These are phyloP conservation scores for Xerophyta viscosa DNA, from an alignment of 106 monocot genomes.

Conservation along the genomic window DNA sequence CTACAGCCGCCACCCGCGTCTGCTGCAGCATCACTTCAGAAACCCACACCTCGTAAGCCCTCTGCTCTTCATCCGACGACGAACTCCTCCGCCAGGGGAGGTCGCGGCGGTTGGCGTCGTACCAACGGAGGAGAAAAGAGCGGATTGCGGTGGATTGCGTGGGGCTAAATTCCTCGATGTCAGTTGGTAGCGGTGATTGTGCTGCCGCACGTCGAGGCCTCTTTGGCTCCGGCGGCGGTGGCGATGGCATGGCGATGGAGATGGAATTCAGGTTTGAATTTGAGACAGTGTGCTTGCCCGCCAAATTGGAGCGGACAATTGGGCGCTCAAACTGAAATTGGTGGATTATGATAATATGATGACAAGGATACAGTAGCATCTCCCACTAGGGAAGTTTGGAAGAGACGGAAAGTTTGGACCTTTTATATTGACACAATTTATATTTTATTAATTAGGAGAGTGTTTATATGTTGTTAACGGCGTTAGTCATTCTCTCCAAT, in stretches of 20 bases:
- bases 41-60: constrained; percentile 93
- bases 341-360: no score
- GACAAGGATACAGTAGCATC: no score
- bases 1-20: constrained; percentile 60
- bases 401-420: no score
- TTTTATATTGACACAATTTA: no score
- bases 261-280: neutral
- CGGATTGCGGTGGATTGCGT: constrained; percentile 23
- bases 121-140: constrained; percentile 71
- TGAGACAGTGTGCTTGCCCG: neutral
- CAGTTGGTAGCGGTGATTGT: no score
- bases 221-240: no score
- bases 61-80: constrained; percentile 13
- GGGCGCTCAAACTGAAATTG: no score
- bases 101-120: constrained; percentile 50
- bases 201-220: neutral
- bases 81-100: constrained; percentile 61
- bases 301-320: no score
- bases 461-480: no score
- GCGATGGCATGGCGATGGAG: neutral
- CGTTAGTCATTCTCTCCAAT: no score
- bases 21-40: constrained; percentile 99
- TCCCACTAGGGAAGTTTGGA: no score
- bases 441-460: no score
- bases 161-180: constrained; percentile 67